Evolutionary conservation across 768 basidiomycete species (phyloP).

Genomic region (Tulasnella calospora): DNA sequence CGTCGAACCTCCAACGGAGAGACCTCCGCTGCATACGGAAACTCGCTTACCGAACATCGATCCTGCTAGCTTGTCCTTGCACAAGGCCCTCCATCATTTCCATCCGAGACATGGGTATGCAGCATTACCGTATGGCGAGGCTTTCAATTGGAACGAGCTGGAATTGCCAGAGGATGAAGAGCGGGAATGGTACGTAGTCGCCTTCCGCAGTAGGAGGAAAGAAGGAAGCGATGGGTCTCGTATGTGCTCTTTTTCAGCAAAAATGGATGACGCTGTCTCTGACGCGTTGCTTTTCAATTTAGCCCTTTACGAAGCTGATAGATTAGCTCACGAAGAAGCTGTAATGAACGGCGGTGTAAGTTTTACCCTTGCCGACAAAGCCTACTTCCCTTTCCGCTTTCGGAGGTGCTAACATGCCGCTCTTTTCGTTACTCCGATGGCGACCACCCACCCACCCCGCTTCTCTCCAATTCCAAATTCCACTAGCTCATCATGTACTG

Average conservation of each 20-base stretch:
- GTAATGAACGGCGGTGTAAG: slow-evolving; percentile 77
- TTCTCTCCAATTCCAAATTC: neutral
- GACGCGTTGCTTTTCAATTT: neutral
- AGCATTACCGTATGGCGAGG: slow-evolving; percentile 54
- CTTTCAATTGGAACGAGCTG: slow-evolving; percentile 86
- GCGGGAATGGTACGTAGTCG: slow-evolving; percentile 89
- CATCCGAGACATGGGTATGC: slow-evolving; percentile 53
- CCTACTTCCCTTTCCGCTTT: no score
- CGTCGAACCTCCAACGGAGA: slow-evolving; percentile 13
- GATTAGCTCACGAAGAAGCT: slow-evolving; percentile 87
- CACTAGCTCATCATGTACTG: slow-evolving; percentile 80
- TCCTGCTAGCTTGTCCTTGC: slow-evolving; percentile 73
- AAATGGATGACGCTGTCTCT: neutral
- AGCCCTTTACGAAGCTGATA: slow-evolving; percentile 86
- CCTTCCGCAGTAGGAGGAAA: slow-evolving; percentile 75
- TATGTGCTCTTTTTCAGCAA: slow-evolving; percentile 38
- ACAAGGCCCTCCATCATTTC: slow-evolving; percentile 73
- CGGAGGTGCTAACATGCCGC: neutral
- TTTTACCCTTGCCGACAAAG: slow-evolving; percentile 23
- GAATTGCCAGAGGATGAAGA: slow-evolving; percentile 63
- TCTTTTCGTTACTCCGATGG: neutral
- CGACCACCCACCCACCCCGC: neutral
- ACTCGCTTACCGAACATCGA: slow-evolving; percentile 83
- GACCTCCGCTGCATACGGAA: slow-evolving; percentile 54
- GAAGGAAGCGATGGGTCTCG: slow-evolving; percentile 63